Base-by-base conservation (phyloP, 495 filamentous ascomycete genomes). In the Podospora didyma region DNA sequence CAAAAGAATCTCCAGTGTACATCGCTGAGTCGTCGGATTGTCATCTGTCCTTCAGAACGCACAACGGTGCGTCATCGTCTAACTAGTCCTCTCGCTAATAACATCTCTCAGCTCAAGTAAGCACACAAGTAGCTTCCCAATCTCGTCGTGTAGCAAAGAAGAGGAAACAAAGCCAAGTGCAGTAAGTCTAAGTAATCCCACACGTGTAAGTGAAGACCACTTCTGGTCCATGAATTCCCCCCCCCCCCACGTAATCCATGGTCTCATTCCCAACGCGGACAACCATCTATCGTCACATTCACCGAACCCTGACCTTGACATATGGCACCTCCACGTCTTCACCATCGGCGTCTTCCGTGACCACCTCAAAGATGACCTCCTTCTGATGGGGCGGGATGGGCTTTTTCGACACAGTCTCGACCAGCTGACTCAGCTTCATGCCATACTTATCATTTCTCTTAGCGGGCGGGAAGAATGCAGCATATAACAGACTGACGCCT, bases 291-390 rank as follows among this genome's bases (percentile, higher is more conserved):
- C 35, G 6, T 14, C 19, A 7, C 12, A 39, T 68, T 51, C 69
- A 75, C 41, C 69, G 59, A 52, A 77, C 62, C 78, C 87, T 90
- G 62, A 96, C 83, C 88, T 93, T 96, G 66, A 97, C 90, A 70
- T 96, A 97, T 7, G 95, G 95, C 61, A 97, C 86, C 75, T 99
- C 95, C 5, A 97, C 92, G 73, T 99, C 95, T 75, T 97, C 89
- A 53, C 88, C 94, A 2, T 83, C 87, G 65, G 82, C 74, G 64
- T 97, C 95, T 69, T 99, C 95, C 6, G 87, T 89, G 11, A 91
- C 94, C 62, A 97, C 87, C 78, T 97, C 95, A 69, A 97, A 93
- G 60, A 99, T 96, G 51, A 97, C 79, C 65, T 96, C 95, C 78
- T 85, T 92, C 75, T 96, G 91, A 68, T 99, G 93, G 4, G 80